A percentile compares a stretch with the other conserved stretches of the same genome.
These are phyloP conservation scores for Plenodomus tracheiphilus DNA, from an alignment of 2,329 filamentous ascomycete species.

Conservation along the genomic window DNA sequence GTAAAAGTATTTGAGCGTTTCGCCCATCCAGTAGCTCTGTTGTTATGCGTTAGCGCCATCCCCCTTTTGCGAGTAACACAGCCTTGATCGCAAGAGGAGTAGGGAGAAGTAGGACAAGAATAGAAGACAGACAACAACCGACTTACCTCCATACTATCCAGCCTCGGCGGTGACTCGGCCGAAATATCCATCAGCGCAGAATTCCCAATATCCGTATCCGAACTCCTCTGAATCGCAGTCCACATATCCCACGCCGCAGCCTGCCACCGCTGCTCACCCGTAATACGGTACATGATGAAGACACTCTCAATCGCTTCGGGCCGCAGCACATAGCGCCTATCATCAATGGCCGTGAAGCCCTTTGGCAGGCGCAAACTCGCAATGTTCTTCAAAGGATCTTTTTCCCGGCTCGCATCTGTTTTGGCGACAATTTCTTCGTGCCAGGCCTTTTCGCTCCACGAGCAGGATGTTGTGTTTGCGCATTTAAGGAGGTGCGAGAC, in stretches of 20 bases:
- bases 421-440: conserved; percentile 43
- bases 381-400: conserved; percentile 41
- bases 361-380: conserved; percentile 46
- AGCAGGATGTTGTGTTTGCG: conserved; percentile 46
- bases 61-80: not conserved
- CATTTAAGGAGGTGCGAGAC: conserved; percentile 59
- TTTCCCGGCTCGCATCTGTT: conserved; percentile 26
- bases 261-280: conserved; percentile 54
- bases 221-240: conserved; percentile 48
- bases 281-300: conserved; percentile 63
- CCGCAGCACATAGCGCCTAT: conserved; percentile 53
- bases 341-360: conserved; percentile 50
- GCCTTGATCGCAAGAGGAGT: too few species aligned
- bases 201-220: conserved; percentile 51
- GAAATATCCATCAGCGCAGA: conserved; percentile 51
- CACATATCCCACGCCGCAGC: conserved; percentile 57
- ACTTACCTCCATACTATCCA: conserved; percentile 52
- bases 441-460: conserved; percentile 60
- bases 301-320: conserved; percentile 65
- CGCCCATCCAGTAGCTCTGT: conserved; percentile 54
- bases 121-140: too few species aligned
- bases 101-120: too few species aligned
- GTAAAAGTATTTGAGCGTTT: conserved; percentile 57
- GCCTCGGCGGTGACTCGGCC: conserved; percentile 40
- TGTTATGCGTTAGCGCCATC: conserved; percentile 9